Conservation (phyloP, 306 rosid species). For the Corylus americana region DNA sequence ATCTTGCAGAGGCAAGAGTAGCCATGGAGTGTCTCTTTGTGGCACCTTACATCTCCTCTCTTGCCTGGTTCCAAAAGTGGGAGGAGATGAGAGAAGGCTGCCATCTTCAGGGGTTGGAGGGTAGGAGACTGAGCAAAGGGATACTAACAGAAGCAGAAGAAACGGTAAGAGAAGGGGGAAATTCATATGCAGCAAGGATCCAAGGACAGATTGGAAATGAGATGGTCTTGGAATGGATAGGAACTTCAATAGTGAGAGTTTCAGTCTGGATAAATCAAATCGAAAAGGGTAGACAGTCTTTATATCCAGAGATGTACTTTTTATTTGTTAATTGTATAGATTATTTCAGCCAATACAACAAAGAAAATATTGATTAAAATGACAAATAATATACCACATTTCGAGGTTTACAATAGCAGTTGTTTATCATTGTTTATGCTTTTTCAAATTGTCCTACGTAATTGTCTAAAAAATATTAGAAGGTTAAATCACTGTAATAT, state of each 20-base stretch:
- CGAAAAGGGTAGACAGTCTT: background rate
- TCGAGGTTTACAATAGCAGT: background rate
- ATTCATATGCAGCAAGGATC: slow-evolving; percentile 39
- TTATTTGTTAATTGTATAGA: background rate
- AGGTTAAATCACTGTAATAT: too few species aligned
- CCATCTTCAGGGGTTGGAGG: slow-evolving; percentile 31
- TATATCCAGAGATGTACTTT: background rate
- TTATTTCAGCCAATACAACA: background rate
- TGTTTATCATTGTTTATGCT: background rate
- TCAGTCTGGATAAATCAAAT: slow-evolving; percentile 53
- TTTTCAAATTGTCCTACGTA: background rate
- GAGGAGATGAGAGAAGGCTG: slow-evolving; percentile 32
- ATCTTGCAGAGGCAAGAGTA: slow-evolving; percentile 53
- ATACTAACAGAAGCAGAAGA: slow-evolving; percentile 48
- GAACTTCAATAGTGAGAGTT: slow-evolving; percentile 49
- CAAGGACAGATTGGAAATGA: slow-evolving; percentile 46
- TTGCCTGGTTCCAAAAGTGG: slow-evolving; percentile 51
- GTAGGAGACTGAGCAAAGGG: slow-evolving; percentile 41
- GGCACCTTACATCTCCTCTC: slow-evolving; percentile 49
- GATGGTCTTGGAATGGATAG: slow-evolving; percentile 53
- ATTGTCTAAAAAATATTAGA: background rate
- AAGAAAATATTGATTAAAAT: background rate
- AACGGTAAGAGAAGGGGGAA: slow-evolving; percentile 38
- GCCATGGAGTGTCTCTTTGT: slow-evolving; percentile 53
- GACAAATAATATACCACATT: background rate